phyloP scores from a whole-genome alignment of 352 stramenopile species.

The Globisporangium perplexum region DNA sequence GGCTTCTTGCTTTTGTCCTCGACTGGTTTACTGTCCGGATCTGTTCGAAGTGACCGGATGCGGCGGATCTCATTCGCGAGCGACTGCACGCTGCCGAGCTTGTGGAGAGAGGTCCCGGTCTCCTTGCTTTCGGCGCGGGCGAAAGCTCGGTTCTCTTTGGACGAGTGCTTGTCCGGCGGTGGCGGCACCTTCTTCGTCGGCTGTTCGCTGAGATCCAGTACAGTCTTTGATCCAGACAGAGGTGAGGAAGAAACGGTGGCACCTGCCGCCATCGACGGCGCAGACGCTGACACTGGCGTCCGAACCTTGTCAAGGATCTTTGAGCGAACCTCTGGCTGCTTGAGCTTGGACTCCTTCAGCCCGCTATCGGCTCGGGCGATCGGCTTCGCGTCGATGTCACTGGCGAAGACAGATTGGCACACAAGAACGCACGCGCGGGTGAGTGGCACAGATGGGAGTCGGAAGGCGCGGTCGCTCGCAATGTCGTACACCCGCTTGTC shows the following conservation, averaged over 20 bases:
- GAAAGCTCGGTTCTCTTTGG: conserved; percentile 7
- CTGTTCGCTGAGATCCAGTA: conserved; percentile 5
- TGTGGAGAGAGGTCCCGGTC: conserved; percentile 36
- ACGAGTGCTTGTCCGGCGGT: conserved; percentile 31
- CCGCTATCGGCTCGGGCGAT: conserved; percentile 10
- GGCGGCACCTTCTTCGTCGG: conserved; percentile 43
- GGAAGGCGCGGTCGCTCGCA: not conserved
- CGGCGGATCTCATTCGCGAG: conserved; percentile 75
- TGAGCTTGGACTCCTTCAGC: conserved; percentile 68
- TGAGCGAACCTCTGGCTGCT: conserved; percentile 41
- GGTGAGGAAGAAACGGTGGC: not conserved
- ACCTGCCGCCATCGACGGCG: not conserved
- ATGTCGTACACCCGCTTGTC: conserved; percentile 26
- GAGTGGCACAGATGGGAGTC: not conserved
- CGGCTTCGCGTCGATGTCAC: conserved; percentile 16
- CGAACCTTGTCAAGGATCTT: conserved; percentile 45
- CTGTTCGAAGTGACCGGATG: conserved; percentile 53
- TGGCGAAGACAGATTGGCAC: not conserved
- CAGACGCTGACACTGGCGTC: conserved; percentile 5
- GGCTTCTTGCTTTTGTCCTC: conserved; percentile 34
- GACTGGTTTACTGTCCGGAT: conserved; percentile 16
- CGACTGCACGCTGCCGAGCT: conserved; percentile 73
- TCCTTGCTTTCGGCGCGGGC: conserved; percentile 38
- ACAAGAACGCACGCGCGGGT: too few relatives aligned
- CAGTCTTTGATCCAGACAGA: conserved; percentile 1